Base-by-base conservation (phyloP, 2,329 filamentous ascomycete species). In the Sarocladium strictum region DNA sequence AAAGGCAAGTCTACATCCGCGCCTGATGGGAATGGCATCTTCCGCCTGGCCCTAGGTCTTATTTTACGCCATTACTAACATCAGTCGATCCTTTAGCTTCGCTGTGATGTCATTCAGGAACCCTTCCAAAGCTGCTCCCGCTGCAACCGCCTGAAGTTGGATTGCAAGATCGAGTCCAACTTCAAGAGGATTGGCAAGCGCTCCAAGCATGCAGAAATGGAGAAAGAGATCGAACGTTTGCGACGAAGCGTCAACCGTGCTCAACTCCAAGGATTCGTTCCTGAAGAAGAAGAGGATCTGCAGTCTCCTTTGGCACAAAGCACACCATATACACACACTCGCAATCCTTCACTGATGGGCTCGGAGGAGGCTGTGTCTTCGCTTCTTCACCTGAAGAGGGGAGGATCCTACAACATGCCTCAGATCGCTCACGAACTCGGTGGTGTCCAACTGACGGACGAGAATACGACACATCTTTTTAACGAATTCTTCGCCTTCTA, bases 131-230 rank as follows among this genome's bases (percentile, higher is more conserved):
- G 83, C 63, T 94, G 89, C 73, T 85, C 85, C 54, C 80, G 89
- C 55, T 94, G 89, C 72, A 82, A 82, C 66, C 88, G 90, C 63
- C 81, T 92, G 65, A 89, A 87, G 70, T 84, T 93, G 58, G 82
- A 86, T 58, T 94, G 89, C 77, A 89, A 90, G 69, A 93, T 94
- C 69, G 88, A 93, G 69, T 89, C 87, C 64, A 90, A 91, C 69
- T 93, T 93, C 73, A 92, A 91, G 77, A 85, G 89, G 62, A 77
- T 92, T 17, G 87, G 89, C 59, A 94, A 94, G 75, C 81, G 89
- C 40, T 88, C 84, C 59, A 88, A 89, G 67, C 88, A 93, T 69
- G 88, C 88, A 63, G 89, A 92, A 71, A 92, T 92, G 87, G 88
- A 90, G 67, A 87, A 85, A 71, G 87, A 92, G 69, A 89, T 92